Evolutionary conservation across 495 filamentous ascomycete genomes (phyloP), one percentile per base, ranked within the genome.

Genomic region (Aspergillus indologenus): DNA sequence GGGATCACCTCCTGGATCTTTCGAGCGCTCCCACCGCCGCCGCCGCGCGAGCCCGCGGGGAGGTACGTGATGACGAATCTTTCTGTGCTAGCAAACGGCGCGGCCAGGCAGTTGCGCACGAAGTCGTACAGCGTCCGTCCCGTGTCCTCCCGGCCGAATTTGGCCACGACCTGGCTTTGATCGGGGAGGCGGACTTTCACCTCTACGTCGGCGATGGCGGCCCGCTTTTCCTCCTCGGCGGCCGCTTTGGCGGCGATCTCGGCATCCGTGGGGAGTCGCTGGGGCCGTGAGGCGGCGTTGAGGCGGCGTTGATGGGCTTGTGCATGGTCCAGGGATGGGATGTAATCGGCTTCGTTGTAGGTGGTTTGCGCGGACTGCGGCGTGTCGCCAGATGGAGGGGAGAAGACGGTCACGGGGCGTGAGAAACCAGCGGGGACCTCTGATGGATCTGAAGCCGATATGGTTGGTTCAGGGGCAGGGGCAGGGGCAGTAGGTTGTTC

Each of bases 161-260:
- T 79, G 65, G 84, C 83, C 24, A 88, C 79, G 19, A 91, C 81
- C 43, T 84, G 83, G 55, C 82, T 86, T 63, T 90, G 86, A 69
- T 97, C 92, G 1, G 94, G 92, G 61, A 96, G 91, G 21, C 93
- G 88, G 54, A 98, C 78, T 59, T 89, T 91, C 56, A 98, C 81
- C 44, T 84, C 78, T 44, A 96, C 85, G 45, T 83, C 78, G 40
- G 81, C 86, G 56, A 92, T 77, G 19, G 79, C 80, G 31, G 85
- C 84, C 14, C 88, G 79, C 53, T 73, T 81, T 34, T 86, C 83
- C 26, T 82, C 81, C 40, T 86, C 83, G 18, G 71, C 76, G 45
- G 72, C 65, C 24, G 68, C 72, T 54, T 80, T 75, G 23, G 75
- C 77, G 14, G 71, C 72, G n/a, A 82, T 72, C 55, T 83, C 81